Percentiles rank a stretch among this genome's conserved stretches.
Conservation (phyloP, 1,139 yeast species). For the Maudiozyma humilis region DNA sequence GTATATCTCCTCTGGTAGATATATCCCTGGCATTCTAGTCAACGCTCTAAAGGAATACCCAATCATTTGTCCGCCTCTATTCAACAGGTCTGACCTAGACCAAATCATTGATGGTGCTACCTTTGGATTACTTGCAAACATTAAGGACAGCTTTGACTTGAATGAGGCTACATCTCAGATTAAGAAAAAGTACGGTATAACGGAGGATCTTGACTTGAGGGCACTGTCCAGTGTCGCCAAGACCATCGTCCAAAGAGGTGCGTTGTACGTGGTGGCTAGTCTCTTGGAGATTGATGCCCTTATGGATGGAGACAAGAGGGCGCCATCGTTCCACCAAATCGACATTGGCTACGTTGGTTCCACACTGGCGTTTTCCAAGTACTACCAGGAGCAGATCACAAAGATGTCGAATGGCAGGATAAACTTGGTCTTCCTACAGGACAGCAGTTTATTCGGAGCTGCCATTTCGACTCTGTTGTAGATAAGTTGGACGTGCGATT, state of each 20-base stretch:
- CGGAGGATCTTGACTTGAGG: conserved; percentile 4
- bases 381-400: conserved; percentile 21
- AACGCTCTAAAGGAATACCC: conserved; percentile 15
- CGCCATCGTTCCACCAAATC: neutral
- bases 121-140: conserved; percentile 13
- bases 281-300: conserved; percentile 22
- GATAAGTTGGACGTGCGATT: neutral
- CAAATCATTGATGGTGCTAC: conserved; percentile 24
- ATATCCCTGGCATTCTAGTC: conserved; percentile 19
- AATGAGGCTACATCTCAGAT: neutral
- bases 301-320: neutral
- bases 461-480: conserved; percentile 20
- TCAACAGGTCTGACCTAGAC: conserved; percentile 3
- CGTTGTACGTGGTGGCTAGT: conserved; percentile 22
- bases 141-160: conserved; percentile 1
- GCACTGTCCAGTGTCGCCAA: conserved; percentile 12
- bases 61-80: conserved; percentile 10
- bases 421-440: conserved; percentile 18
- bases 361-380: conserved; percentile 24
- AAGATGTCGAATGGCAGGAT: conserved; percentile 14
- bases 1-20: conserved; percentile 24
- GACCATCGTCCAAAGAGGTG: conserved; percentile 23
- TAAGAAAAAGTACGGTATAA: conserved; percentile 4
- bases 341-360: conserved; percentile 32
- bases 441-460: conserved; percentile 30